phyloP scores from a whole-genome alignment of 768 basidiomycete genomes.

The Lyophyllum atratum region DNA sequence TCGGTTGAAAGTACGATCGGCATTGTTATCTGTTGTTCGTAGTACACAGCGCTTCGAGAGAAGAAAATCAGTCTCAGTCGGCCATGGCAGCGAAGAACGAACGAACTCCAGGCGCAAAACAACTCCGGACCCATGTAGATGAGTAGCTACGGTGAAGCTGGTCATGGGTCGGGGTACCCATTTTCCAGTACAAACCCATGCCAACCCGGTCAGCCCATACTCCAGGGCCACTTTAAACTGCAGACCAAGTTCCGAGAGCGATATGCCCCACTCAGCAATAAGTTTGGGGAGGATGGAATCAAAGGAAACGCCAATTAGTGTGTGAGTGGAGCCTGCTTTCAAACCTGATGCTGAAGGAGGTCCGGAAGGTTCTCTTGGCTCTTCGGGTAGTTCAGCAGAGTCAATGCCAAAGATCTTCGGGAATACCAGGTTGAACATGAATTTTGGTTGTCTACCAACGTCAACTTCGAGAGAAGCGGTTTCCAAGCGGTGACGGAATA shows the following conservation, averaged over 20 bases:
- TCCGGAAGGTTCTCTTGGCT: slow-evolving; percentile 14
- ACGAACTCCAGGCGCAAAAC: slow-evolving; percentile 60
- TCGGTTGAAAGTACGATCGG: slow-evolving; percentile 61
- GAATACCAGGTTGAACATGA: slow-evolving; percentile 45
- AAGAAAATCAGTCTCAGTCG: not conserved
- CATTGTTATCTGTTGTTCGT: slow-evolving; percentile 57
- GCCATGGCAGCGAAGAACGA: slow-evolving; percentile 10
- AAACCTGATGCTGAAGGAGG: slow-evolving; percentile 55
- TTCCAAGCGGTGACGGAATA: slow-evolving; percentile 50
- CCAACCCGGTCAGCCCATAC: slow-evolving; percentile 45
- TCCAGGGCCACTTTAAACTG: slow-evolving; percentile 53
- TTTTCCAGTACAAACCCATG: slow-evolving; percentile 42
- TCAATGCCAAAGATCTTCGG: slow-evolving; percentile 40
- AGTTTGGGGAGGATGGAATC: slow-evolving; percentile 48
- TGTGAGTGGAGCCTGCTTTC: slow-evolving; percentile 44
- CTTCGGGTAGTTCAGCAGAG: slow-evolving; percentile 16
- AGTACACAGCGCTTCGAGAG: slow-evolving; percentile 47
- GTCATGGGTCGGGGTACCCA: slow-evolving; percentile 48
- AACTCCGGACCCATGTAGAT: slow-evolving; percentile 48
- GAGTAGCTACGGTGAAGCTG: slow-evolving; percentile 45
- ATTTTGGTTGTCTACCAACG: slow-evolving; percentile 32
- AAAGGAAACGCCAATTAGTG: slow-evolving; percentile 51
- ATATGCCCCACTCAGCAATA: slow-evolving; percentile 51
- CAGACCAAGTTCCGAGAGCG: slow-evolving; percentile 56
- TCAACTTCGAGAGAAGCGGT: slow-evolving; percentile 46